Evolutionary conservation across 345 rosid genomes (phyloP), one percentile per base, ranked within the genome.

Genomic region (Sonneratia alba): DNA sequence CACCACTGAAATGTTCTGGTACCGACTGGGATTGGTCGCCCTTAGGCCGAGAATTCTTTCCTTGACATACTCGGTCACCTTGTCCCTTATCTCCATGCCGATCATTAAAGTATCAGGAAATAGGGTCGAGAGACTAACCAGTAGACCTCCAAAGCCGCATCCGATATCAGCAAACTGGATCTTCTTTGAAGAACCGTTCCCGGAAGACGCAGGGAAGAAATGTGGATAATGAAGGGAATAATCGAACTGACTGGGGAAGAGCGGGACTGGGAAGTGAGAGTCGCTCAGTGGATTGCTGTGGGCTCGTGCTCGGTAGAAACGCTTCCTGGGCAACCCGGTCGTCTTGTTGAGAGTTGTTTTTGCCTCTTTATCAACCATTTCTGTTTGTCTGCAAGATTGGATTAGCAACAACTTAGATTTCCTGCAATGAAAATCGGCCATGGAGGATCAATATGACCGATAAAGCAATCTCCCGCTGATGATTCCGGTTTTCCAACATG

Each of bases 61-160:
- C 79, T 77, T 84, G 51, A 84, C 85, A 36, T 81, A 84, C 76
- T 84, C 87, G 0, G 83, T 76, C 59, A 84, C 85, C 82, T 82
- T 84, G 45, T 84, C 87, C 71, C 87, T 80, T 36, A 84, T 82
- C 51, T 84, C 87, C 87, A 84, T 84, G 51, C 85, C 87, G 27
- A 84, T 78, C 83, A 82, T 84, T 45, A 84, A 68, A 49, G 78
- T 82, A 37, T 84, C 83, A 0, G 85, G 87, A 72, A 79, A 81
- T 68, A 84, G 71, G 13, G 85, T 76, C 2, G 87, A 70, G 14
- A 84, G 87, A 71, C 82, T 82, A 57, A 84, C 76, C 14, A 82
- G 66, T 63, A 84, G 72, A 22, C 87, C 87, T 51, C 87, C 87
- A 78, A 84, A 84, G 16, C 87, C 87, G 51, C 87, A 84, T 21